A percentile compares a stretch with the other conserved stretches of the same genome.
These are phyloP conservation scores for Mortierella sp. DNA, from an alignment of 371 early-diverging fungal genomes.

Conservation along the genomic window DNA sequence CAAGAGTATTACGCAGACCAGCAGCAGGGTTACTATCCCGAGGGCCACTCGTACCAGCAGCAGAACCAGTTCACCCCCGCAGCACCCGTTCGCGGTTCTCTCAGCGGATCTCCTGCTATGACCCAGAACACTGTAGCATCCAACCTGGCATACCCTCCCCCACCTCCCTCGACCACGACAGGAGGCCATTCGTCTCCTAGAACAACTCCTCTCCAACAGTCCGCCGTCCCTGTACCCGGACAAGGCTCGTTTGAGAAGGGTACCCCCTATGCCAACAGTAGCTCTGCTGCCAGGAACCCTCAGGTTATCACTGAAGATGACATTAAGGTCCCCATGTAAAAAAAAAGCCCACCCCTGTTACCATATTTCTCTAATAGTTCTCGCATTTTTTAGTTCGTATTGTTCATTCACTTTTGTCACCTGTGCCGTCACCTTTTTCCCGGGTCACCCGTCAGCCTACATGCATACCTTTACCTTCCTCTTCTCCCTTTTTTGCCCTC, in stretches of 20 bases:
- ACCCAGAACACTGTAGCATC: constrained; percentile 8
- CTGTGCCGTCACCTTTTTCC: neutral
- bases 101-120: constrained; percentile 17
- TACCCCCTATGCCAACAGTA: constrained; percentile 2
- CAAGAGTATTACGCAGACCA: constrained; percentile 19
- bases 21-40: constrained; percentile 24
- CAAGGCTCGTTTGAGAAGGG: constrained; percentile 15
- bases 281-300: constrained; percentile 22
- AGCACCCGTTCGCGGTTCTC: constrained; percentile 4
- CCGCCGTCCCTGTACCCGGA: neutral
- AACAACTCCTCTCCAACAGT: constrained; percentile 14
- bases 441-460: neutral
- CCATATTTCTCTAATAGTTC: neutral
- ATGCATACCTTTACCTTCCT: neutral
- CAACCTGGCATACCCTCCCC: constrained; percentile 15
- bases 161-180: constrained; percentile 20
- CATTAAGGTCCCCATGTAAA: constrained; percentile 23
- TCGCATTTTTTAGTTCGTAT: neutral
- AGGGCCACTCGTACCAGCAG: constrained; percentile 18
- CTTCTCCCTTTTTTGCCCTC: neutral
- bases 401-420: neutral
- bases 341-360: neutral
- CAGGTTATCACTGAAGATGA: constrained; percentile 16
- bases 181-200: constrained; percentile 21
- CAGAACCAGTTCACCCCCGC: constrained; percentile 34